Base-by-base conservation (phyloP, 2,329 filamentous ascomycete genomes). In the Coccinonectria pachysandricola region DNA sequence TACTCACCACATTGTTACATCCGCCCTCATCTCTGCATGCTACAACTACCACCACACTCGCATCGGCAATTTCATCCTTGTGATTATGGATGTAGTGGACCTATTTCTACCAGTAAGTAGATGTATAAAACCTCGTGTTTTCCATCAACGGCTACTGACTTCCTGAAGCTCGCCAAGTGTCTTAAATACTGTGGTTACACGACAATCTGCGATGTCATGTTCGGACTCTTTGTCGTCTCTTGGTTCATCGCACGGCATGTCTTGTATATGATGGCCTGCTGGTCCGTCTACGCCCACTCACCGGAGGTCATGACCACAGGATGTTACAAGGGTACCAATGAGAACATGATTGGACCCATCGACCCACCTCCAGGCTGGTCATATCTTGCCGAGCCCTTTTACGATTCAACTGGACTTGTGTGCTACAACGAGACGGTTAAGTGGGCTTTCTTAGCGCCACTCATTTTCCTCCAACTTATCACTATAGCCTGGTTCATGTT, bases 31-130 rank as follows among this genome's bases (percentile, higher is more conserved):
- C 38, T 75, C 76, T 31, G 70, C 76, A 16, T 88, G 81, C 39
- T 96, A 96, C 53, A 72, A 76, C 40, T 94, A 92, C 53, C 78
- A 88, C 49, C 77, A 85, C 49, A 92, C 80, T 30, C 79, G 82
- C 23, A 83, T 94, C 15, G 88, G 85, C 28, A 91, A 87, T 48
- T 69, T 93, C 24, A 85, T 96, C 34, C 64, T 98, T 26, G 79
- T 85, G 28, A 68, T 93, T 39, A 95, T 96, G 86, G 91, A 98
- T 48, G 68, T 93, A 27, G 84, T 92, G 23, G 91, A 96, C 49
- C 68, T 94, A 26, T 68, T 94, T 34, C 68, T 98, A 20, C 81
- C 88, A 22, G 84, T 94, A 64, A 52, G 79, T 28, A 11, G 35
- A n/a, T n/a, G n/a, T n/a, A n/a, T n/a, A n/a, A n/a, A n/a, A n/a